phyloP scores from a whole-genome alignment of 371 early-diverging fungal genomes.

The Massospora cicadina region DNA sequence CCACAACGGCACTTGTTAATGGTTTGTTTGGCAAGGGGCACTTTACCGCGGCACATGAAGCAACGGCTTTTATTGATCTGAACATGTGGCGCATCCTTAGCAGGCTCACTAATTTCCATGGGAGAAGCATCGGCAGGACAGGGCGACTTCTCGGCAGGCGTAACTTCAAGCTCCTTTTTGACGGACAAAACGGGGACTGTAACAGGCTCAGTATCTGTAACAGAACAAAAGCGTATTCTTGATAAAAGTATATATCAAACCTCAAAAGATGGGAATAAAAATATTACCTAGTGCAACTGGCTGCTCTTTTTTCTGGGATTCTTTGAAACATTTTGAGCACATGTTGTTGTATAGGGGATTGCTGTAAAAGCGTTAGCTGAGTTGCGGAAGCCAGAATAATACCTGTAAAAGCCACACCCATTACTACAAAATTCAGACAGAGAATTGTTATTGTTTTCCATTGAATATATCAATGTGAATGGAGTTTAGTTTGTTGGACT shows the following conservation, averaged over 20 bases:
- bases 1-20: conserved; percentile 64
- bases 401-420: conserved; percentile 48
- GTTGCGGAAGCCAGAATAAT: conserved; percentile 10
- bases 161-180: not conserved
- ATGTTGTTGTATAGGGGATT: conserved; percentile 45
- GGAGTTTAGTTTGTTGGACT: not conserved
- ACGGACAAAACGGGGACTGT: conserved; percentile 2
- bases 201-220: conserved; percentile 12
- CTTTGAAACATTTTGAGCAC: conserved; percentile 69
- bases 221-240: not conserved
- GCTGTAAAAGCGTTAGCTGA: conserved; percentile 13
- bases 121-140: conserved; percentile 10
- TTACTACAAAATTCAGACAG: conserved; percentile 31
- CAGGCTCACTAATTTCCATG: conserved; percentile 12
- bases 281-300: not conserved
- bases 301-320: conserved; percentile 18
- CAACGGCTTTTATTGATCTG: conserved; percentile 58
- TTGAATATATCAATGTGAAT: conserved; percentile 10
- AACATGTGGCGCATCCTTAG: conserved; percentile 19
- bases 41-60: conserved; percentile 49
- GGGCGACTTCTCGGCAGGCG: not conserved
- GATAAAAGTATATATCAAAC: conserved; percentile 10
- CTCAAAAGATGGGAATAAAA: conserved; percentile 10
- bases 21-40: conserved; percentile 63
- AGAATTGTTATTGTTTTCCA: conserved; percentile 41